phyloP scores from a whole-genome alignment of 2,329 filamentous ascomycete species.

The Fusarium sp. region DNA sequence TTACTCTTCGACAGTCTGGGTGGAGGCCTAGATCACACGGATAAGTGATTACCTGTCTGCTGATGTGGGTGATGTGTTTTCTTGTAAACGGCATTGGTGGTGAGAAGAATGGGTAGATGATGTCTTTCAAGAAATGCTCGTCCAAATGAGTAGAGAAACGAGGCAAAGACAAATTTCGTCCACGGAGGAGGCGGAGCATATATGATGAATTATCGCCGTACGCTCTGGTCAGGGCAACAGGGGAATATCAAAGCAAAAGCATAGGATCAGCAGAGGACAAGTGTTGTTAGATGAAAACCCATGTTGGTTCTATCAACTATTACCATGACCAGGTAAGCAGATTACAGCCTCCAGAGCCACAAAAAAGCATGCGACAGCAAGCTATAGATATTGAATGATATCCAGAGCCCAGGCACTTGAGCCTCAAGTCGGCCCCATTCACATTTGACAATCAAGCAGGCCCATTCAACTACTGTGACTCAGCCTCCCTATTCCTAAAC shows the following conservation, averaged over 20 bases:
- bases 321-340: not conserved
- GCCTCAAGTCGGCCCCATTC: not conserved
- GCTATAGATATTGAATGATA: not conserved
- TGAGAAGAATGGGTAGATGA: not conserved
- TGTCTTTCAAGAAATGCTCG: not conserved
- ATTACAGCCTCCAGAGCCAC: not conserved
- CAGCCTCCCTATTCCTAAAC: not conserved
- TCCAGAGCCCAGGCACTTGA: not conserved
- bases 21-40: not conserved
- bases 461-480: not conserved
- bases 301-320: not conserved
- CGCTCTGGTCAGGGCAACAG: not conserved
- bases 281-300: not conserved
- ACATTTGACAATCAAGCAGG: not conserved
- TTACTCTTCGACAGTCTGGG: not conserved
- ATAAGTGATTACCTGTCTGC: not conserved
- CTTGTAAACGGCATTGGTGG: not conserved
- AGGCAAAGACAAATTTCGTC: accelerated
- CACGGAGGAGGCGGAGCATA: not conserved
- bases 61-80: not conserved
- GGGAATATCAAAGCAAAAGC: not conserved
- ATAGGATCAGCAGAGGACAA: not conserved
- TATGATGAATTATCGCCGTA: not conserved
- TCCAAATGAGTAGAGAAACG: not conserved
- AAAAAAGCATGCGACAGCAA: not conserved